Evolutionary conservation across 495 filamentous ascomycete genomes (phyloP).

Genomic region (Margaritispora aquatica): DNA sequence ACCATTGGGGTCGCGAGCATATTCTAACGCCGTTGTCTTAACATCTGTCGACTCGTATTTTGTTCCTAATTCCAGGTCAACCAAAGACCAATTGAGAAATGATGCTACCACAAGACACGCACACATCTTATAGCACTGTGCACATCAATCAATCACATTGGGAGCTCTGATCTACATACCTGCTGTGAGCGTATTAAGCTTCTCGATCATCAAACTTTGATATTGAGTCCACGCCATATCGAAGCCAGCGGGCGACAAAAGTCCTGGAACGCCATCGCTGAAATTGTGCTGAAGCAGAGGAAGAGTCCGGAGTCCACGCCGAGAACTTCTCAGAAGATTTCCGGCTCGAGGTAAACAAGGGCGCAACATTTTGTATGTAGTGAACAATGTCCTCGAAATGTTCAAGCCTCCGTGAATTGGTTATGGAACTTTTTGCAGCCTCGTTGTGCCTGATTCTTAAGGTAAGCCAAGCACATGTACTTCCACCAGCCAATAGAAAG

Average conservation of each 20-base stretch:
- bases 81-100: no score
- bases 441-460: neutral
- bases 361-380: conserved; percentile 21
- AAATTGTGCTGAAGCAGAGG: conserved; percentile 54
- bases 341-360: conserved; percentile 21
- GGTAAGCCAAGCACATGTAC: neutral
- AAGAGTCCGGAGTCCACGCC: conserved; percentile 44
- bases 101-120: no score
- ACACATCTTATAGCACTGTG: neutral
- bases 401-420: neutral
- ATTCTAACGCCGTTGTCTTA: conserved; percentile 64
- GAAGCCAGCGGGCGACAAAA: conserved; percentile 61
- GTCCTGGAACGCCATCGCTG: conserved; percentile 54
- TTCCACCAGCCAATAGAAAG: neutral
- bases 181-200: conserved; percentile 65
- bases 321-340: conserved; percentile 6
- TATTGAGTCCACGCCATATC: conserved; percentile 79
- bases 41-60: conserved; percentile 21
- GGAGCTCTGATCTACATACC: conserved; percentile 43
- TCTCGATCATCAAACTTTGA: conserved; percentile 62
- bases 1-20: conserved; percentile 67
- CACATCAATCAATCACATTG: neutral
- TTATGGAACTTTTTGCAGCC: neutral
- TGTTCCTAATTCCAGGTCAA: conserved; percentile 5
- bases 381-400: neutral